Percentiles rank a stretch among this genome's conserved stretches.
phyloP scores from a whole-genome alignment of 1,139 yeast genomes.

The Debaryomyces robertsiae region DNA sequence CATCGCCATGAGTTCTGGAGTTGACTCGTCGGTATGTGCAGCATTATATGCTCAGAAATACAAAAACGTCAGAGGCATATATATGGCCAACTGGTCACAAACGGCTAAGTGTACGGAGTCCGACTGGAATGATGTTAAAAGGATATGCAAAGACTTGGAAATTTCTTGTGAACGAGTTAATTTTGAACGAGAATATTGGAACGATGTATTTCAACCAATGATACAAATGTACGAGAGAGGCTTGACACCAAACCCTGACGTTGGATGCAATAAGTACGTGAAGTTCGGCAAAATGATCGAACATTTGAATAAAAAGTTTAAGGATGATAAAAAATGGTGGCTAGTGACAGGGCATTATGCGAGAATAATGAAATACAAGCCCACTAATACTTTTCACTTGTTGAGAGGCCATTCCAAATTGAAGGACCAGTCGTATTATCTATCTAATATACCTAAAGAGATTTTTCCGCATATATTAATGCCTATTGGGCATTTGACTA shows the following conservation, averaged over 20 bases:
- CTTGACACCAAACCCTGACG: slow-evolving; percentile 92
- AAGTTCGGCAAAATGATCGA: slow-evolving; percentile 81
- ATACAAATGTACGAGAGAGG: slow-evolving; percentile 69
- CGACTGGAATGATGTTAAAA: slow-evolving; percentile 85
- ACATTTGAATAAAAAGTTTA: slow-evolving; percentile 44
- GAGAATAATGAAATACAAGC: slow-evolving; percentile 46
- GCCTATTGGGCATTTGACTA: slow-evolving; percentile 78
- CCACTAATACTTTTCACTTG: slow-evolving; percentile 44
- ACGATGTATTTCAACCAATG: slow-evolving; percentile 91
- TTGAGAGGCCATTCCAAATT: slow-evolving; percentile 58
- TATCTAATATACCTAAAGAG: slow-evolving; percentile 62
- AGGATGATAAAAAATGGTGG: slow-evolving; percentile 58
- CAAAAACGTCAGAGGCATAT: slow-evolving; percentile 70
- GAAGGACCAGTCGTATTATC: slow-evolving; percentile 91
- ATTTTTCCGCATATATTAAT: slow-evolving; percentile 57
- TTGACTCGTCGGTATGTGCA: slow-evolving; percentile 91
- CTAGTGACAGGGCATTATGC: slow-evolving; percentile 95
- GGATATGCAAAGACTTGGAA: slow-evolving; percentile 58
- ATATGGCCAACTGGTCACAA: slow-evolving; percentile 92
- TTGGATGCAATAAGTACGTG: slow-evolving; percentile 79
- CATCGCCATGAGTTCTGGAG: slow-evolving; percentile 96
- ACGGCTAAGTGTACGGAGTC: slow-evolving; percentile 73
- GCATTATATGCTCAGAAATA: slow-evolving; percentile 59
- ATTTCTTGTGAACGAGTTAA: slow-evolving; percentile 78
- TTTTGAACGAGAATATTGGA: slow-evolving; percentile 92